Conservation (phyloP, 345 rosid genomes). For the Eutrema japonicum region DNA sequence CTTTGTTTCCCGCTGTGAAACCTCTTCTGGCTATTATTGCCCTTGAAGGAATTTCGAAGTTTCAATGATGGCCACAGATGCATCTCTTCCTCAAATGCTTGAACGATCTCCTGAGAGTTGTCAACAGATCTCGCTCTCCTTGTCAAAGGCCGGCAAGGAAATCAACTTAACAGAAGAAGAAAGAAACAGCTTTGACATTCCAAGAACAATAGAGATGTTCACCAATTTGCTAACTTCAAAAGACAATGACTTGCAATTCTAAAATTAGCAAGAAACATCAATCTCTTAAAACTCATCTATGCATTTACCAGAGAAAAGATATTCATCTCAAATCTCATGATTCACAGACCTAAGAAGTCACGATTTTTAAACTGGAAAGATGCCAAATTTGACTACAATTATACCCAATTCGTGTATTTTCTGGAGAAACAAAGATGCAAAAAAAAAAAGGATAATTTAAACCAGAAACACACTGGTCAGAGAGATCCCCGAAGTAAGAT, state of each 20-base stretch:
- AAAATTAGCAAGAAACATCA: background rate
- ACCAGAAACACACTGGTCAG: too few relatives aligned
- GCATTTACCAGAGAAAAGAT: background rate
- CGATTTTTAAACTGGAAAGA: background rate
- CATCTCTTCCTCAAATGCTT: constrained; percentile 11
- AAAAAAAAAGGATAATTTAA: too few relatives aligned
- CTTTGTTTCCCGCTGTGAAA: constrained; percentile 32
- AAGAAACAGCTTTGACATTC: background rate
- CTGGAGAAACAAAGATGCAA: too few relatives aligned
- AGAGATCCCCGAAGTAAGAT: too few relatives aligned
- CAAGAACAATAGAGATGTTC: background rate
- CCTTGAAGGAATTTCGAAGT: constrained; percentile 44
- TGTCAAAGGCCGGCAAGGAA: background rate
- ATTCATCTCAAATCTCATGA: background rate
- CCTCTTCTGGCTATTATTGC: constrained; percentile 29
- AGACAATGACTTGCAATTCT: background rate
- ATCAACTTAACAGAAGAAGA: background rate
- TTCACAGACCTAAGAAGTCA: background rate
- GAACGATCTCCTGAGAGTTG: background rate
- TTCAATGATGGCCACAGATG: constrained; percentile 49
- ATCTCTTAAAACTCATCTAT: background rate
- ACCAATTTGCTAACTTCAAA: constrained; percentile 16
- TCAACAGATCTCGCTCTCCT: background rate
- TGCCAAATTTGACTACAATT: too few relatives aligned
- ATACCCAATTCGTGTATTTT: too few relatives aligned